Evolutionary conservation across 2,329 filamentous ascomycete genomes (phyloP).

Genomic region (Beauveria caledonica): DNA sequence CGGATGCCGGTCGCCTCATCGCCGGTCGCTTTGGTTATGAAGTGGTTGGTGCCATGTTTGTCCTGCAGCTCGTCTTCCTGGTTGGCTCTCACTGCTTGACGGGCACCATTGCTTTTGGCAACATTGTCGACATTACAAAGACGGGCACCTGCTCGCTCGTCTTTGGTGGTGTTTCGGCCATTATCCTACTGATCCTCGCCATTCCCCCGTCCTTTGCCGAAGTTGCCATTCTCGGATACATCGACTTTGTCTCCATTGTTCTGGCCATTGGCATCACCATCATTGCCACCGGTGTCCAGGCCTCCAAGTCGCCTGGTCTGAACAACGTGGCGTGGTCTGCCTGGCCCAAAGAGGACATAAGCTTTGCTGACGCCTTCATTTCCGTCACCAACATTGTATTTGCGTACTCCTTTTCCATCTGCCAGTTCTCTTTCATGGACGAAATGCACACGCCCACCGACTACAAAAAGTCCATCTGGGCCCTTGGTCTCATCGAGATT

Average conservation of each 20-base stretch:
- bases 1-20: conserved; percentile 57
- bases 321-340: conserved; percentile 32
- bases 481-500: conserved; percentile 55
- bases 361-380: conserved; percentile 48
- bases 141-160: conserved; percentile 35
- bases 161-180: conserved; percentile 37
- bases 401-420: conserved; percentile 52
- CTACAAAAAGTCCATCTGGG: conserved; percentile 46
- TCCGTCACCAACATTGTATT: conserved; percentile 62
- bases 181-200: conserved; percentile 37
- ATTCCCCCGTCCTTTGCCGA: conserved; percentile 41
- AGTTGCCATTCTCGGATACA: conserved; percentile 41
- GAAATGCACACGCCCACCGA: conserved; percentile 43
- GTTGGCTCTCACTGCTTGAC: conserved; percentile 65
- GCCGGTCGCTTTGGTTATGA: conserved; percentile 53
- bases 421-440: conserved; percentile 46
- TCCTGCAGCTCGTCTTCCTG: conserved; percentile 59
- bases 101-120: conserved; percentile 61
- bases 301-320: conserved; percentile 22
- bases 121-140: conserved; percentile 43
- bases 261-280: conserved; percentile 58
- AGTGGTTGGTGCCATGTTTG: conserved; percentile 52
- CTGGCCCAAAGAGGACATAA: conserved; percentile 36
- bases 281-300: conserved; percentile 50
- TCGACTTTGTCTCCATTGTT: conserved; percentile 54